phyloP scores from a whole-genome alignment of 2,329 filamentous ascomycete species.

The Westerdykella aurantiaca region DNA sequence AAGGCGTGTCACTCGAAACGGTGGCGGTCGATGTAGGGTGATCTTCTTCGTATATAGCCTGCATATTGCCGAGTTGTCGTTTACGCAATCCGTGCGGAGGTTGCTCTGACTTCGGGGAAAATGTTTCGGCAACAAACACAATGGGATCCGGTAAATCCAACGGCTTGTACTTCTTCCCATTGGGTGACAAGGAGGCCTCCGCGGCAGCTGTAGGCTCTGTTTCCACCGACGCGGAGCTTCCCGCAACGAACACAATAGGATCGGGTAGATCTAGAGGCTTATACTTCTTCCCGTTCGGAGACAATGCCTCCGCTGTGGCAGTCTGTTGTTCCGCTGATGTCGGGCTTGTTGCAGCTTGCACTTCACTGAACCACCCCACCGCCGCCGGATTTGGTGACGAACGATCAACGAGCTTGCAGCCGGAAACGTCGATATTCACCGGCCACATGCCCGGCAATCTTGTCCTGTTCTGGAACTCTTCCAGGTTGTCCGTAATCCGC shows the following conservation, averaged over 20 bases:
- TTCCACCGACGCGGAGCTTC: neutral
- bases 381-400: neutral
- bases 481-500: conserved; percentile 41
- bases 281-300: neutral
- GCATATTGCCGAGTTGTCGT: conserved; percentile 18
- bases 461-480: conserved; percentile 42
- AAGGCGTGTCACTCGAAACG: conserved; percentile 2
- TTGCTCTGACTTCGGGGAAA: conserved; percentile 10
- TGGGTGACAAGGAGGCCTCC: conserved; percentile 14
- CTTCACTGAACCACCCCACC: neutral
- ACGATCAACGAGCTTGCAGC: conserved; percentile 25
- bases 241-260: neutral
- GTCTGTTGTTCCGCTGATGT: conserved; percentile 25
- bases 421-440: conserved; percentile 40
- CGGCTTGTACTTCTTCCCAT: conserved; percentile 30
- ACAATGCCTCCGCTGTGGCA: conserved; percentile 16
- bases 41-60: conserved; percentile 7
- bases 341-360: neutral
- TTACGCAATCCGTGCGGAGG: conserved; percentile 3
- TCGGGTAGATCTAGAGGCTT: conserved; percentile 3
- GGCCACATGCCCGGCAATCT: conserved; percentile 47
- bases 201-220: conserved; percentile 2
- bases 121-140: conserved; percentile 16
- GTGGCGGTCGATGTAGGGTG: conserved; percentile 6
- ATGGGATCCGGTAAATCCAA: conserved; percentile 26